Evolutionary conservation across 2,329 filamentous ascomycete genomes (phyloP), one percentile per base, ranked within the genome.

Genomic region (Diaporthe vexans): DNA sequence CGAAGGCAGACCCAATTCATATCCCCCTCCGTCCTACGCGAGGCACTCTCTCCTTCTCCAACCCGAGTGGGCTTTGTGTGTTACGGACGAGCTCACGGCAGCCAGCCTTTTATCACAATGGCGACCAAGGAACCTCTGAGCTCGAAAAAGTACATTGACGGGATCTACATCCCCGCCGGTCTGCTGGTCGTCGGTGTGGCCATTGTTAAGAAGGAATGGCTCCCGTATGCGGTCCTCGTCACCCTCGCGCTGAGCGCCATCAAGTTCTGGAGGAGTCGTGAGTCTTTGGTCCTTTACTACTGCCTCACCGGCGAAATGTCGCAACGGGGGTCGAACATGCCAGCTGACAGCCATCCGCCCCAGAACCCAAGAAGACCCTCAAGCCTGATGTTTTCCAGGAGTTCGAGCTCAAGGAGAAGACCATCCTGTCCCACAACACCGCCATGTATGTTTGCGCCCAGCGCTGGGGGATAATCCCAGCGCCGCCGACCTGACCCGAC

Each of bases 401-500:
- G 74, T 98, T 98, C 82, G 93, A 94, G 83, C 92, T 99, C 79
- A 93, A 94, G 84, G 94, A 98, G 85, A 98, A 98, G 91, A 98
- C 93, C 19, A 90, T 97, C 78, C 93, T 98, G 81, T 98, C 96
- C 43, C 97, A 98, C 91, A 99, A 99, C 88, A 96, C 97, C 75
- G 95, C 96, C 84, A 98, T 99, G 94, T 95, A 86, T 81, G 90
- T 85, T 37, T 54, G 56, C 8, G 40, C 46, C 46, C 43, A 73
- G 70, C 29, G 76, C 73, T 61, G 61, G 75, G 43, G 35, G 35
- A 37, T 11, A 46, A 19, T 21, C 24, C 52, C 24, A 8, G 4
- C n/a, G 26, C 15, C 5, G 6, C 29, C 54, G n/a, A 26, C 33
- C 69, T 37, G 15, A 26, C 10, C n/a, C 15, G 48, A 52, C n/a